Conservation (phyloP, 1,284 basidiomycete genomes). For the Neonothopanus nambi region DNA sequence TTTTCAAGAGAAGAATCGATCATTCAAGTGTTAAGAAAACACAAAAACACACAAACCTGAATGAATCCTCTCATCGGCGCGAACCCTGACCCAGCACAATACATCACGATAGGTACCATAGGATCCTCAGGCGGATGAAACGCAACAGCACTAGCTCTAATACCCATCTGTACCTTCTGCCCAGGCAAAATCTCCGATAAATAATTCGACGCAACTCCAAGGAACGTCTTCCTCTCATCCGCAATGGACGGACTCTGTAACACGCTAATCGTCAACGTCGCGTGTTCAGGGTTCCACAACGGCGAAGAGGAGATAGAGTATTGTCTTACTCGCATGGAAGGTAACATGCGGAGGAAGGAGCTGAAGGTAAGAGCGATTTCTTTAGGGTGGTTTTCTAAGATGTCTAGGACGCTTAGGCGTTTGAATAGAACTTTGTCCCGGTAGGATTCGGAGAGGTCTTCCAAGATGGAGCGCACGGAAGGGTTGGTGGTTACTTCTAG, state of each 20-base stretch:
- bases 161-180: constrained; percentile 44
- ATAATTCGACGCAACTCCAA: constrained; percentile 51
- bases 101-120: constrained; percentile 44
- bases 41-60: not conserved
- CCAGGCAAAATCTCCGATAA: constrained; percentile 43
- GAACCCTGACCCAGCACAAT: constrained; percentile 49
- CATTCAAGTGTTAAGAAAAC: not conserved
- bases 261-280: constrained; percentile 47
- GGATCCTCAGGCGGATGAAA: constrained; percentile 52
- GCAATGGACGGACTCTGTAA: constrained; percentile 37
- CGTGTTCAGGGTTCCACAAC: constrained; percentile 42
- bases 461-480: constrained; percentile 18
- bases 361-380: constrained; percentile 41
- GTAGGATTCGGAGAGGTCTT: constrained; percentile 32
- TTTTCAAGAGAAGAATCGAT: not conserved
- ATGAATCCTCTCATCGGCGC: constrained; percentile 57
- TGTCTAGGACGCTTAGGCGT: constrained; percentile 44
- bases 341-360: constrained; percentile 43
- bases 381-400: constrained; percentile 39
- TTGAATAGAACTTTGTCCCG: constrained; percentile 35
- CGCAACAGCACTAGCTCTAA: constrained; percentile 39
- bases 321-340: constrained; percentile 49
- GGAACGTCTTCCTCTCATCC: constrained; percentile 33
- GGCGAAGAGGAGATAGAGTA: constrained; percentile 57
- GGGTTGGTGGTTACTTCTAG: constrained; percentile 19